A percentile compares a stretch with the other conserved stretches of the same genome.
phyloP scores from a whole-genome alignment of 129 eudicot species.

The Flaveria bidentis region DNA sequence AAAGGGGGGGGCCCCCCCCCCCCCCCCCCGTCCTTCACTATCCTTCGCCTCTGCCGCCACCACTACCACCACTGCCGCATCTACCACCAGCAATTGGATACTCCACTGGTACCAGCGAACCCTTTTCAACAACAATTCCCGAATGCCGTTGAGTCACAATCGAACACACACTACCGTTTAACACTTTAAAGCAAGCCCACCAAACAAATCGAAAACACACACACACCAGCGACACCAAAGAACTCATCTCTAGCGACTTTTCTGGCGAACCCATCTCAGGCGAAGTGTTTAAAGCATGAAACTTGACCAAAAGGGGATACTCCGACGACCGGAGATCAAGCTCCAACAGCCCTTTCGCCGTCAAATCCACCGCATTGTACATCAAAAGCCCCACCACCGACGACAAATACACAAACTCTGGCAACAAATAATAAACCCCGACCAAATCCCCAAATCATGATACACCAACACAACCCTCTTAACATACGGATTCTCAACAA shows the following conservation, averaged over 20 bases:
- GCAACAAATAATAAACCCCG: conserved; percentile 63
- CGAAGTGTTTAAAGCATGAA: conserved; percentile 30
- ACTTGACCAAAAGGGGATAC: conserved; percentile 51
- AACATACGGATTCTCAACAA: too few species aligned
- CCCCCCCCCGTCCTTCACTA: too few species aligned
- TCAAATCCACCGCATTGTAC: conserved; percentile 62
- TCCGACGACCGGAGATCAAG: conserved; percentile 55
- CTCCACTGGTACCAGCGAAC: conserved; percentile 51
- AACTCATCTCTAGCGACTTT: conserved; percentile 22
- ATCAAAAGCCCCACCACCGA: conserved; percentile 80
- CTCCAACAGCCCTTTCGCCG: conserved; percentile 50
- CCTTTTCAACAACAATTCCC: conserved; percentile 56
- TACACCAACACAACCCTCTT: too few species aligned
- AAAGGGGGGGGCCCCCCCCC: too few species aligned
- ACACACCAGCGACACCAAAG: conserved; percentile 25
- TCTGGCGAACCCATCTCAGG: background rate
- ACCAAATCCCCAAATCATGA: conserved; percentile 54
- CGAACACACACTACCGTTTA: conserved; percentile 29
- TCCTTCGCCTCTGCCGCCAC: conserved; percentile 26
- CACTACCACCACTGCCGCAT: conserved; percentile 15
- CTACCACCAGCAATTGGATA: conserved; percentile 34
- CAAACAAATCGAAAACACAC: conserved; percentile 60
- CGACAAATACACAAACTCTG: conserved; percentile 58
- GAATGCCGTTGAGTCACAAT: conserved; percentile 66
- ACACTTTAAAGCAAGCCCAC: conserved; percentile 61